These are phyloP conservation scores for Penstemon barbatus DNA, from an alignment of 257 asterid species.

Conservation along the genomic window DNA sequence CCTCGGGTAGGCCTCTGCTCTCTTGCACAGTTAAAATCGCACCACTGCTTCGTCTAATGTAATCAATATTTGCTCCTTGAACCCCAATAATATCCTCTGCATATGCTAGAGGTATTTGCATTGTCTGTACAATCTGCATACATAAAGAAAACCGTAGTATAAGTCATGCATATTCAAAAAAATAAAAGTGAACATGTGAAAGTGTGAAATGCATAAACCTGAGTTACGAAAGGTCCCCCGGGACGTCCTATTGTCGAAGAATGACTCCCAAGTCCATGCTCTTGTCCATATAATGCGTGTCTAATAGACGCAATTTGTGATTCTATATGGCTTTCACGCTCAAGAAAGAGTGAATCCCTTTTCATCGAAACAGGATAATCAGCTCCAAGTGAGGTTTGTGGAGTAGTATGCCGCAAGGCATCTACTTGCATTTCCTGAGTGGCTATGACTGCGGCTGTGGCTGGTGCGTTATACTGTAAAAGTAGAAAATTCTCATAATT, in stretches of 20 bases:
- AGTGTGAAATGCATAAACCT: conserved; percentile 48
- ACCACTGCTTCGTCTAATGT: conserved; percentile 75
- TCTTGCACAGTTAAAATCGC: conserved; percentile 80
- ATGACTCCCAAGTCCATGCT: conserved; percentile 55
- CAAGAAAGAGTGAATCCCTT: conserved; percentile 57
- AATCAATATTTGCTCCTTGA: conserved; percentile 71
- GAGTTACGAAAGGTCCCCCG: conserved; percentile 73
- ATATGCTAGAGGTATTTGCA: conserved; percentile 79
- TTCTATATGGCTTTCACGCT: conserved; percentile 57
- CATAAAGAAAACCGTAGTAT: conserved; percentile 21
- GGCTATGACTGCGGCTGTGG: conserved; percentile 30
- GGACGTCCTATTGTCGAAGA: conserved; percentile 51
- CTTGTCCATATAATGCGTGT: conserved; percentile 59
- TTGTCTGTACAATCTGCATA: conserved; percentile 73
- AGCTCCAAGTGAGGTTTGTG: conserved; percentile 43
- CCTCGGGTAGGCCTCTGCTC: conserved; percentile 66
- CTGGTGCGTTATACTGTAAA: conserved; percentile 48
- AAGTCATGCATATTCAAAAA: not conserved
- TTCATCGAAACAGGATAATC: conserved; percentile 55
- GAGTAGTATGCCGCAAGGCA: conserved; percentile 40
- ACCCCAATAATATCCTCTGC: conserved; percentile 91
- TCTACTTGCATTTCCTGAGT: conserved; percentile 65
- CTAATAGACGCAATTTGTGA: conserved; percentile 46
- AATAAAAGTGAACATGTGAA: conserved; percentile 8
- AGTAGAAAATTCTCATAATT: conserved; percentile 20